A percentile compares a stretch with the other conserved stretches of the same genome.
These are phyloP conservation scores for Alliaria petiolata DNA, from an alignment of 345 rosid species.

Conservation along the genomic window DNA sequence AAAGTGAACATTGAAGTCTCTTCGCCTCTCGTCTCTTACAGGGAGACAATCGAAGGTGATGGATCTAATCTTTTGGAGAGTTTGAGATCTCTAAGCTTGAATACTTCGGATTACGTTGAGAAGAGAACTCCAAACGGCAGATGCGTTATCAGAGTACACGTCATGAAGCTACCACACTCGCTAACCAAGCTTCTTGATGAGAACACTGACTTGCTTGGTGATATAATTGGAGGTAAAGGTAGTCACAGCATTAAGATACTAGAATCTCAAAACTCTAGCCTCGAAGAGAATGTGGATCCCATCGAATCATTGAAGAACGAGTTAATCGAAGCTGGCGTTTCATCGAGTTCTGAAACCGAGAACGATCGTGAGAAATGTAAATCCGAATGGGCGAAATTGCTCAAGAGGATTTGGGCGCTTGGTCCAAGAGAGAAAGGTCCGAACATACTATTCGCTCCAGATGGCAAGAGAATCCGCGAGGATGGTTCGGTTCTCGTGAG, in stretches of 20 bases:
- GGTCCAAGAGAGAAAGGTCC: conserved; percentile 95
- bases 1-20: conserved; percentile 83
- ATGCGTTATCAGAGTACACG: conserved; percentile 66
- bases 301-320: conserved; percentile 48
- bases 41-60: conserved; percentile 81
- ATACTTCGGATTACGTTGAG: conserved; percentile 58
- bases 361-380: conserved; percentile 62
- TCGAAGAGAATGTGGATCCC: conserved; percentile 46
- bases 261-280: conserved; percentile 39
- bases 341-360: conserved; percentile 43
- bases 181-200: conserved; percentile 84
- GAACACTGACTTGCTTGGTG: conserved; percentile 64
- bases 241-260: conserved; percentile 46
- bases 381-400: conserved; percentile 63
- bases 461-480: conserved; percentile 33
- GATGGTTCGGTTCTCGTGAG: conserved; percentile 48
- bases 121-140: conserved; percentile 77
- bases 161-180: conserved; percentile 71
- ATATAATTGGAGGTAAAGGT: conserved; percentile 58
- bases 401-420: conserved; percentile 82
- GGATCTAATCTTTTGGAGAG: conserved; percentile 54
- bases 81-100: conserved; percentile 50
- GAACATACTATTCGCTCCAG: conserved; percentile 79
- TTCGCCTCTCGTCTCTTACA: conserved; percentile 85
- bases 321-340: conserved; percentile 56